These are phyloP conservation scores for Patellifolia procumbens DNA, from an alignment of 179 eudicot species.

Conservation along the genomic window DNA sequence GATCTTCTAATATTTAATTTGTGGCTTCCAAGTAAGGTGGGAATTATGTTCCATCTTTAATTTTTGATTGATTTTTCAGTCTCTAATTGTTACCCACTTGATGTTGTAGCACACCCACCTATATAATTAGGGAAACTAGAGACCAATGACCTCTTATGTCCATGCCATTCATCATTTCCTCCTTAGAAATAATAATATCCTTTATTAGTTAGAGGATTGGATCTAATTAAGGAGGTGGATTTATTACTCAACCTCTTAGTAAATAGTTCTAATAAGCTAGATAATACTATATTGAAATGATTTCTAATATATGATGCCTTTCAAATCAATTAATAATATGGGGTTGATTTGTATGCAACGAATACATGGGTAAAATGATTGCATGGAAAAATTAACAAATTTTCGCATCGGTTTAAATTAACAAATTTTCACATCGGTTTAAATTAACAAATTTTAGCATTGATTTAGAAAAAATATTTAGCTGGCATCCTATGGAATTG, in stretches of 20 bases:
- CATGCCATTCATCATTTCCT: constrained; percentile 33
- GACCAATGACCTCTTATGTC: constrained; percentile 25
- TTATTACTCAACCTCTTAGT: neutral
- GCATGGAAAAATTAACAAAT: too few relatives aligned
- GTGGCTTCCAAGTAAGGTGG: constrained; percentile 13
- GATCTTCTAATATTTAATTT: neutral
- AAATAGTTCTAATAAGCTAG: too few relatives aligned
- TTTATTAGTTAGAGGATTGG: constrained; percentile 6
- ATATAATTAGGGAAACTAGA: constrained; percentile 24
- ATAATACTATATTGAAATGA: neutral
- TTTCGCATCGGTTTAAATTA: too few relatives aligned
- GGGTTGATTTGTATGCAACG: too few relatives aligned
- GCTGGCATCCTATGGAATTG: too few relatives aligned
- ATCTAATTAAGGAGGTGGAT: neutral
- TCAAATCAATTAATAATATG: too few relatives aligned
- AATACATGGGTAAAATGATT: too few relatives aligned
- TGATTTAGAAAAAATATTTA: too few relatives aligned
- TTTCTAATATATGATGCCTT: neutral
- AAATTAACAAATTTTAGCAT: too few relatives aligned
- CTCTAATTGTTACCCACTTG: constrained; percentile 24
- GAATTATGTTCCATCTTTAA: neutral
- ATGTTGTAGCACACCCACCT: constrained; percentile 33
- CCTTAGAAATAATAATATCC: neutral
- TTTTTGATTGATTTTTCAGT: constrained; percentile 21
- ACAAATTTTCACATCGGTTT: too few relatives aligned